These are phyloP conservation scores for Persicaria tinctoria DNA, from an alignment of 148 eudicot genomes.

Conservation along the genomic window DNA sequence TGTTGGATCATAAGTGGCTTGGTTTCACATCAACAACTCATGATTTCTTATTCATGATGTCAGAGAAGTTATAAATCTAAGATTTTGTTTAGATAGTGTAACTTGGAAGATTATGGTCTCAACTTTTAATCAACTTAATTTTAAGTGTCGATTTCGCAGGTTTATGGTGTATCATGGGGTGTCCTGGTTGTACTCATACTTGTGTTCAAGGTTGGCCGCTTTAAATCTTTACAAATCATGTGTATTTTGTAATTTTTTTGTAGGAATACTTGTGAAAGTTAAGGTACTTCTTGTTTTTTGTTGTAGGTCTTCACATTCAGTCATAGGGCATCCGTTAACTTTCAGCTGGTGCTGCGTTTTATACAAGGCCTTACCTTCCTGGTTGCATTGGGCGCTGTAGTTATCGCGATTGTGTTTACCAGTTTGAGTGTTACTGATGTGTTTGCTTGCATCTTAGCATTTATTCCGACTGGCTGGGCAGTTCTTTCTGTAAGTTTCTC, in stretches of 20 bases:
- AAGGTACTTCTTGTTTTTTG: not conserved
- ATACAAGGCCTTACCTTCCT: constrained; percentile 83
- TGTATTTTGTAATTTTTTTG: not conserved
- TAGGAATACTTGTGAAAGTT: not conserved
- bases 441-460: constrained; percentile 85
- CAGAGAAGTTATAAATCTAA: not conserved
- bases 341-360: constrained; percentile 86
- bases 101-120: not conserved
- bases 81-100: not conserved
- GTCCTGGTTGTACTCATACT: constrained; percentile 64
- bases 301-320: constrained; percentile 94
- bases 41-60: no score
- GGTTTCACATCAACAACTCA: no score
- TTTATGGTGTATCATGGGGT: constrained; percentile 88
- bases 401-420: constrained; percentile 53
- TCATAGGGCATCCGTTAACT: constrained; percentile 93
- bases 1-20: no score
- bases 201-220: constrained; percentile 71
- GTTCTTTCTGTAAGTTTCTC: constrained; percentile 67
- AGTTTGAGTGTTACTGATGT: constrained; percentile 50
- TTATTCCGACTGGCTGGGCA: constrained; percentile 96
- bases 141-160: constrained; percentile 30
- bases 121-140: constrained; percentile 11
- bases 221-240: not conserved
- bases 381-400: constrained; percentile 65